A percentile compares a stretch with the other conserved stretches of the same genome.
Evolutionary conservation across 2,329 filamentous ascomycete genomes (phyloP).

Genomic region (Pyrenophora seminiperda): DNA sequence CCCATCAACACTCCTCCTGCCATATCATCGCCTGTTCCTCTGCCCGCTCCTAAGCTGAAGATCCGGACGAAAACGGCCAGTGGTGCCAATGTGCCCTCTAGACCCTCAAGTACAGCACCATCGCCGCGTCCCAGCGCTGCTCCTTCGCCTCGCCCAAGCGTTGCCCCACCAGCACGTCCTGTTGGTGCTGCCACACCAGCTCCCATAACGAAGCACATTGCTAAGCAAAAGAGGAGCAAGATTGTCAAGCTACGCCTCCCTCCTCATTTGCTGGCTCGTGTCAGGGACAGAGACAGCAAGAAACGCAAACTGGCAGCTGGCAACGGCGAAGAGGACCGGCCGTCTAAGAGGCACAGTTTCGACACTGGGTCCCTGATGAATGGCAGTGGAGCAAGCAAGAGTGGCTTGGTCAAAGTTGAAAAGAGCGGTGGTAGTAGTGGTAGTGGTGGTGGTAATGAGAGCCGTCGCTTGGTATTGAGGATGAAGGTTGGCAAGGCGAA

Average conservation of each 20-base stretch:
- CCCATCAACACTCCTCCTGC: constrained; percentile 26
- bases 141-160: constrained; percentile 19
- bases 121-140: constrained; percentile 21
- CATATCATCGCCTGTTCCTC: constrained; percentile 33
- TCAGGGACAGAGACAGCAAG: constrained; percentile 22
- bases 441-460: constrained; percentile 18
- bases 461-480: constrained; percentile 25
- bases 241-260: constrained; percentile 33
- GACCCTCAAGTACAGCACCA: constrained; percentile 18
- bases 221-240: constrained; percentile 33
- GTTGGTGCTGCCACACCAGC: constrained; percentile 6
- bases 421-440: neutral
- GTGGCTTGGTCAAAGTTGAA: constrained; percentile 27
- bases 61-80: constrained; percentile 33
- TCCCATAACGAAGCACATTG: constrained; percentile 9
- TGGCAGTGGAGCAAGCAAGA: constrained; percentile 15
- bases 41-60: constrained; percentile 35
- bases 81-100: constrained; percentile 14
- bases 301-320: constrained; percentile 30
- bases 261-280: constrained; percentile 19
- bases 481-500: constrained; percentile 27
- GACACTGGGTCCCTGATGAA: constrained; percentile 25
- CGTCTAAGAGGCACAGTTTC: constrained; percentile 36
- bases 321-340: constrained; percentile 24
- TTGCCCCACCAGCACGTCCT: constrained; percentile 7